Conservation (phyloP, 495 filamentous ascomycete genomes). For the Penicillium atrosanguineum region DNA sequence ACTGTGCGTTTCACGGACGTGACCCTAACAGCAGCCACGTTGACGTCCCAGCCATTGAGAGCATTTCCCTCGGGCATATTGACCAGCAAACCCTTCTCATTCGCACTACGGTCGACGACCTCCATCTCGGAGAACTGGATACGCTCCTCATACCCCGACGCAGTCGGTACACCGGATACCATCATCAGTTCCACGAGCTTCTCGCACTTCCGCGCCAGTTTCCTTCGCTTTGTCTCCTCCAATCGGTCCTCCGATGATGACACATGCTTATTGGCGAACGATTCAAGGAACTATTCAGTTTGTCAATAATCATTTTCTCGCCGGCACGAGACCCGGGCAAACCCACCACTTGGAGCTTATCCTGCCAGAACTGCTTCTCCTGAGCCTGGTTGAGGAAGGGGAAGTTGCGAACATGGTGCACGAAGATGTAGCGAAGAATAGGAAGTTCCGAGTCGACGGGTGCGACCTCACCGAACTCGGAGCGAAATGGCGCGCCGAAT, state of each 20-base stretch:
- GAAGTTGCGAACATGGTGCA: conserved; percentile 96
- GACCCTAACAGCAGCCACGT: conserved; percentile 86
- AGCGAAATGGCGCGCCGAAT: conserved; percentile 93
- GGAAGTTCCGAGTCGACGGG: conserved; percentile 94
- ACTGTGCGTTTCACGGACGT: conserved; percentile 81
- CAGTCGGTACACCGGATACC: conserved; percentile 94
- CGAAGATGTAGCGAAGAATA: conserved; percentile 94
- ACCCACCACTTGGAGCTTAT: conserved; percentile 91
- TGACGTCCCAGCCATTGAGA: conserved; percentile 95
- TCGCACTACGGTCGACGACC: conserved; percentile 88
- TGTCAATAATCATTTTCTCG: background rate
- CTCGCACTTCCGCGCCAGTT: conserved; percentile 86
- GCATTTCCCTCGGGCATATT: conserved; percentile 87
- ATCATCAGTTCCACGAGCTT: conserved; percentile 99
- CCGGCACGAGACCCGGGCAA: background rate
- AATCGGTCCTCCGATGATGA: conserved; percentile 94
- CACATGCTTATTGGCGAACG: conserved; percentile 96
- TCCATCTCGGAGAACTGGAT: conserved; percentile 96
- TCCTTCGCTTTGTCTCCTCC: conserved; percentile 92
- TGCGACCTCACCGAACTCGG: conserved; percentile 85
- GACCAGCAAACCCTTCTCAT: conserved; percentile 79
- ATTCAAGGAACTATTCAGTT: conserved; percentile 77
- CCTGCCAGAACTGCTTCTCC: conserved; percentile 99
- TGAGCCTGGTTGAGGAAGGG: conserved; percentile 93
- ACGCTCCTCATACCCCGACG: conserved; percentile 94